Conservation (phyloP, 1,284 basidiomycete species). For the Fomitopsis pinicola region DNA sequence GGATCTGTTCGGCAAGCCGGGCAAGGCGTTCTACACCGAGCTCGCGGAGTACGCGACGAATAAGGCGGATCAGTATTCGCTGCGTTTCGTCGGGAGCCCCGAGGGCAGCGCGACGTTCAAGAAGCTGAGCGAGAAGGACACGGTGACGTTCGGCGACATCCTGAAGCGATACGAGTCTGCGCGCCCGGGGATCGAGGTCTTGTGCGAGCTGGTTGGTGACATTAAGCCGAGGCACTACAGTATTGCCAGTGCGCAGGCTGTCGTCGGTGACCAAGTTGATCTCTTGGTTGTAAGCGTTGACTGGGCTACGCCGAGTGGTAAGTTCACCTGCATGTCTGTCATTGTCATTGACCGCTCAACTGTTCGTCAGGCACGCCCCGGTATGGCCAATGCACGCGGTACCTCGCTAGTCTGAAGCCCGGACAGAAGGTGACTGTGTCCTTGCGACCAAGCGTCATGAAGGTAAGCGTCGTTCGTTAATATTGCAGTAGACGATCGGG, state of each 20-base stretch:
- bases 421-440: slow-evolving; percentile 97
- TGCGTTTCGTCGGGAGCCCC: slow-evolving; percentile 91
- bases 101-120: slow-evolving; percentile 94
- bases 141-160: slow-evolving; percentile 91
- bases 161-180: slow-evolving; percentile 81
- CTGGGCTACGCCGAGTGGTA: slow-evolving; percentile 85
- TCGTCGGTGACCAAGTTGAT: slow-evolving; percentile 93
- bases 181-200: slow-evolving; percentile 71
- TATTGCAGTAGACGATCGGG: neutral
- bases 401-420: slow-evolving; percentile 78
- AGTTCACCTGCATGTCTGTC: slow-evolving; percentile 21
- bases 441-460: slow-evolving; percentile 99
- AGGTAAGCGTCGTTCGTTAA: slow-evolving; percentile 47
- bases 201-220: slow-evolving; percentile 88
- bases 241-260: slow-evolving; percentile 93
- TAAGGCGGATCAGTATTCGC: slow-evolving; percentile 74
- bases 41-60: slow-evolving; percentile 76
- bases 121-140: slow-evolving; percentile 93
- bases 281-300: slow-evolving; percentile 95
- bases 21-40: slow-evolving; percentile 93
- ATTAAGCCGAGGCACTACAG: slow-evolving; percentile 98
- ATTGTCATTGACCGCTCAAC: neutral
- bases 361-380: slow-evolving; percentile 58
- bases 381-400: slow-evolving; percentile 96
- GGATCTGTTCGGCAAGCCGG: slow-evolving; percentile 94